Percentiles rank a stretch among this genome's conserved stretches.
Conservation (phyloP, 208 protist genomes). For the Trypanosoma congolense region DNA sequence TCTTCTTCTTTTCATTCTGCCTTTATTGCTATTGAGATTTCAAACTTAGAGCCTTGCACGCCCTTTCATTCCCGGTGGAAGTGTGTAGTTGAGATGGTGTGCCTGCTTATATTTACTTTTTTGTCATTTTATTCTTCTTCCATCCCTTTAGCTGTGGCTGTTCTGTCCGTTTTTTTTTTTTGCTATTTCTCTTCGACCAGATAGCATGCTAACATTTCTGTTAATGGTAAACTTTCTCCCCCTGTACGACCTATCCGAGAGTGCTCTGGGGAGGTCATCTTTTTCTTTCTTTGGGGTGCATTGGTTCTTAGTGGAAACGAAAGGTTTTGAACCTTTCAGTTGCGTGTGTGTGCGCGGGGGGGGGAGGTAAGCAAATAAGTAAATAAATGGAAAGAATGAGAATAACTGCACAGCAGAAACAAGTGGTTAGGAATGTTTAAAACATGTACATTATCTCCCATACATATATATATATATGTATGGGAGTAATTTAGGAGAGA, state of each 20-base stretch:
- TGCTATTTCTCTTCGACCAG: background rate
- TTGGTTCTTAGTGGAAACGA: background rate
- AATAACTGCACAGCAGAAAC: no score
- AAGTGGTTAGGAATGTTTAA: no score
- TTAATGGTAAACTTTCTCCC: no score
- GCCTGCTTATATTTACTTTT: slow-evolving; percentile 4
- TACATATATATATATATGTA: slow-evolving; percentile 1
- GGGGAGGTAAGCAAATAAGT: background rate
- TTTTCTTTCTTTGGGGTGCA: no score
- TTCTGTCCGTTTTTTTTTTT: background rate
- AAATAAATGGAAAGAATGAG: slow-evolving; percentile 2
- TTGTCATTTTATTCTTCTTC: slow-evolving; percentile 4
- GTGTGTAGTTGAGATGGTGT: slow-evolving; percentile 1
- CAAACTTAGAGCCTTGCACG: no score
- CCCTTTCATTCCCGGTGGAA: no score
- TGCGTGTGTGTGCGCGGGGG: background rate
- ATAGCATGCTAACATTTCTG: background rate
- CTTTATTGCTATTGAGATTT: no score
- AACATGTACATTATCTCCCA: background rate
- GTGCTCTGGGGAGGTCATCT: no score
- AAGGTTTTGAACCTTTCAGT: background rate
- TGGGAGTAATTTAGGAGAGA: background rate
- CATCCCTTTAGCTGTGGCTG: background rate
- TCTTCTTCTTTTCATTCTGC: no score
- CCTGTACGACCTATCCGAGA: no score